phyloP scores from a whole-genome alignment of 1,284 basidiomycete genomes.

The Ceratobasidium sp. region DNA sequence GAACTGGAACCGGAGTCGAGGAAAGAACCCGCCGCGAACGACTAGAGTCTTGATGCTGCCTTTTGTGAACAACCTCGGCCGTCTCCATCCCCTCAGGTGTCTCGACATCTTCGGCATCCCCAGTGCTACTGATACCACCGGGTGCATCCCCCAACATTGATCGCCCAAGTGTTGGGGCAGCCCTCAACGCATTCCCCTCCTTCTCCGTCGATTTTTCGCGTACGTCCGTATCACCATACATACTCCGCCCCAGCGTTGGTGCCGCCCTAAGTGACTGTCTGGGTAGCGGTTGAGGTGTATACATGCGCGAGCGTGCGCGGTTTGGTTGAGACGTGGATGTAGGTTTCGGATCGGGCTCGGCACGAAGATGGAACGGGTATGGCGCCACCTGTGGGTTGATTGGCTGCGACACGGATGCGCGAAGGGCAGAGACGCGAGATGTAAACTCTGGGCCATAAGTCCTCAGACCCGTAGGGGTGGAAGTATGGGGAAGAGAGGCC shows the following conservation, averaged over 20 bases:
- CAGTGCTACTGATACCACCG: neutral
- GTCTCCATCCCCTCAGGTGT: neutral
- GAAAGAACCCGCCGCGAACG: neutral
- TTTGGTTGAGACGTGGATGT: neutral
- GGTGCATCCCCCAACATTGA: neutral
- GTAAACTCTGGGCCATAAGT: neutral
- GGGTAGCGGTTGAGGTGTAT: conserved; percentile 22
- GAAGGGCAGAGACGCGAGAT: conserved; percentile 4
- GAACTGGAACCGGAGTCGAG: neutral
- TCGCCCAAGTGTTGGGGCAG: conserved; percentile 36
- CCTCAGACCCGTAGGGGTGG: neutral
- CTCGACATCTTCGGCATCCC: neutral
- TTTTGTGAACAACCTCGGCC: neutral
- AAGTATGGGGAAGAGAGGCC: neutral
- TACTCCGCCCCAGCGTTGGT: conserved; percentile 36
- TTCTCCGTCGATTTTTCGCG: neutral
- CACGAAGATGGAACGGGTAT: conserved; percentile 6
- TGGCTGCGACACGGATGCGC: conserved; percentile 2
- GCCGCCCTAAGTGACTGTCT: conserved; percentile 14
- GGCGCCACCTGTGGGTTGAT: neutral
- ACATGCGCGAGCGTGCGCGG: conserved; percentile 10
- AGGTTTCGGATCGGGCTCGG: neutral
- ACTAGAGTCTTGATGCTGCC: neutral
- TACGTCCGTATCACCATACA: conserved; percentile 3
- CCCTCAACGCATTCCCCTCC: conserved; percentile 1